Evolutionary conservation across 148 eudicot species (phyloP), one percentile per base, ranked within the genome.

Genomic region (Suaeda aralocaspica): DNA sequence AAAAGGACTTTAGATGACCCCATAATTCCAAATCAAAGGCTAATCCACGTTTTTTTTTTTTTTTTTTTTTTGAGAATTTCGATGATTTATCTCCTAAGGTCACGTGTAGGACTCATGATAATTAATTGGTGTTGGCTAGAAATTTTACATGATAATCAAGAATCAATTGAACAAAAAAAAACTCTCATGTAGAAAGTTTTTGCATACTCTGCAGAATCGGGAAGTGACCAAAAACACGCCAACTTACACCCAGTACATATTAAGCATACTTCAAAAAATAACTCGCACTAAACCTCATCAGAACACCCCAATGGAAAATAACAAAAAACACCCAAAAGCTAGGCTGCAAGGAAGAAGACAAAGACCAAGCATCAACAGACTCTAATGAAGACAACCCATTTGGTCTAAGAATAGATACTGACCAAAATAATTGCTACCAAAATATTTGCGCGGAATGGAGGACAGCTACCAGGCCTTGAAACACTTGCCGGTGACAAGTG

Each of bases 221-320:
- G 29, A 58, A 58, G 31, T 59, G 45, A 18, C 69, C 73, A 39
- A 64, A 76, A 70, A 62, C 73, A 61, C 51, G 39, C 74, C 74
- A 62, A 64, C 79, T 52, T 62, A 63, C 79, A 76, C 67, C 74
- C 55, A 22, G 51, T 56, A 48, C 63, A 55, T 61, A 44, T n/a
- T 46, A 19, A 25, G 45, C 56, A 59, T 64, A 42, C 55, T 44
- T 65, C 18, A 29, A 29, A 66, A n/a, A 65, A n/a, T n/a, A 51
- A 31, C 61, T 6, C 60, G 9, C 39, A 19, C 36, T 3, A 56
- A 55, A 3, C 70, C 64, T 24, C 44, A 51, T 57, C 52, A 25
- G n/a, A 70, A 24, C 63, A 42, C 64, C 73, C 49, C 59, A 39
- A 51, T 12, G 25, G 22, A 60, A 69, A 49, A 53, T 52, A 39